These are phyloP conservation scores for Cryphonectria parasitica DNA, from an alignment of 2,329 filamentous ascomycete species.

Conservation along the genomic window DNA sequence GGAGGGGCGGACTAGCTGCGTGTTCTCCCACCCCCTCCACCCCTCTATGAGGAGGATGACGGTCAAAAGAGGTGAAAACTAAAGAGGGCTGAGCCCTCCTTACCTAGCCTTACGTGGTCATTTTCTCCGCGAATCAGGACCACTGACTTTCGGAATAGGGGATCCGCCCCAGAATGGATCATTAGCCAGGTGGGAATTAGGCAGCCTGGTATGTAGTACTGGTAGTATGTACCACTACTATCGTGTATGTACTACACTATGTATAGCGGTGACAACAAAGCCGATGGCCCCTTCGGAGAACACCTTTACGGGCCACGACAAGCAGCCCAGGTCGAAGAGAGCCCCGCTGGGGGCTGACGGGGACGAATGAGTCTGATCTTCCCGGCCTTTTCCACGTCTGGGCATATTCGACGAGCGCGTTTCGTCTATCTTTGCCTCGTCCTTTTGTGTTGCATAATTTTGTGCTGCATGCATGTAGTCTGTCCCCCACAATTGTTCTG, in stretches of 20 bases:
- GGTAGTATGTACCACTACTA: neutral
- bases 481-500: no score
- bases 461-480: neutral
- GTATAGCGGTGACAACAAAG: neutral
- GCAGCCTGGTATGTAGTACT: neutral
- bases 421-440: neutral
- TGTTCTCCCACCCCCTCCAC: no score
- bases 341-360: neutral
- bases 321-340: neutral
- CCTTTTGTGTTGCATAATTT: conserved; percentile 3
- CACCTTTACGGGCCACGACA: neutral
- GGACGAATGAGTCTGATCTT: neutral
- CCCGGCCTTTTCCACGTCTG: neutral
- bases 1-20: neutral
- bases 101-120: conserved; percentile 1
- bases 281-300: neutral
- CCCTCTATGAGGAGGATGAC: neutral
- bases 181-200: neutral
- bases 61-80: neutral
- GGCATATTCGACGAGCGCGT: neutral
- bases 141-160: neutral
- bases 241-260: neutral
- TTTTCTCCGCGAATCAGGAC: neutral
- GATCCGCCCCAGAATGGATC: neutral
- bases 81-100: neutral